These are phyloP conservation scores for Neoscytalidium dimidiatum DNA, from an alignment of 2,329 filamentous ascomycete species.

Conservation along the genomic window DNA sequence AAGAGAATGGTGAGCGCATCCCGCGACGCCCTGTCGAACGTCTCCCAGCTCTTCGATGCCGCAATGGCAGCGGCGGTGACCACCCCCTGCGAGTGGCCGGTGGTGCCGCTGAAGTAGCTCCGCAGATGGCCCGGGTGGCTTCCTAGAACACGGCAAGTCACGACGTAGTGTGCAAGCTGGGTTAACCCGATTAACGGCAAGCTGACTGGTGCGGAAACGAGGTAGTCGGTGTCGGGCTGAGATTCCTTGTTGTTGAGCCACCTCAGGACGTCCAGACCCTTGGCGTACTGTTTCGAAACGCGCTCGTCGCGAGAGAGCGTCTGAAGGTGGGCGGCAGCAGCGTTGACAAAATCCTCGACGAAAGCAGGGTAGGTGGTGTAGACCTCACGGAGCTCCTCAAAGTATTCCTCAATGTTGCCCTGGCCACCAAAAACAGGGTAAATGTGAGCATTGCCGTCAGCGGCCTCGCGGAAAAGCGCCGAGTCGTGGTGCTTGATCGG, in stretches of 20 bases:
- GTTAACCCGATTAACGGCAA: constrained; percentile 94
- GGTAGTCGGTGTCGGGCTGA: constrained; percentile 90
- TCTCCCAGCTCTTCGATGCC: constrained; percentile 89
- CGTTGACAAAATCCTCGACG: constrained; percentile 78
- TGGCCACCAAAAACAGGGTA: constrained; percentile 97
- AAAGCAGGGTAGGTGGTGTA: constrained; percentile 91
- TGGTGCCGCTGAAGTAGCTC: constrained; percentile 81
- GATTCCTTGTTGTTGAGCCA: constrained; percentile 90
- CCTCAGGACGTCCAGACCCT: constrained; percentile 91
- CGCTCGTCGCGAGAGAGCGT: constrained; percentile 77
- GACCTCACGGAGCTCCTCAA: constrained; percentile 91
- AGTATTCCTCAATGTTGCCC: constrained; percentile 99
- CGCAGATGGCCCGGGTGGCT: constrained; percentile 86
- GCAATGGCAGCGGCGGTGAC: constrained; percentile 91
- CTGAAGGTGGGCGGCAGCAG: constrained; percentile 85
- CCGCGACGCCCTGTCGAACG: constrained; percentile 76
- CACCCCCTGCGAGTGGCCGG: constrained; percentile 95
- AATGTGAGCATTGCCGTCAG: constrained; percentile 78
- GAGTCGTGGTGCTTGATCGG: constrained; percentile 92
- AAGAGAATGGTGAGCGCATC: constrained; percentile 90
- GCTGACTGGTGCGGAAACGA: constrained; percentile 93
- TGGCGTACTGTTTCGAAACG: constrained; percentile 93
- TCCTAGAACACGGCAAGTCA: constrained; percentile 89
- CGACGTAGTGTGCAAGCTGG: constrained; percentile 92
- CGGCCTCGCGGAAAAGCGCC: constrained; percentile 83